Evolutionary conservation across 2,329 filamentous ascomycete genomes (phyloP), one percentile per base, ranked within the genome.

Genomic region (Pseudogymnoascus sp.): DNA sequence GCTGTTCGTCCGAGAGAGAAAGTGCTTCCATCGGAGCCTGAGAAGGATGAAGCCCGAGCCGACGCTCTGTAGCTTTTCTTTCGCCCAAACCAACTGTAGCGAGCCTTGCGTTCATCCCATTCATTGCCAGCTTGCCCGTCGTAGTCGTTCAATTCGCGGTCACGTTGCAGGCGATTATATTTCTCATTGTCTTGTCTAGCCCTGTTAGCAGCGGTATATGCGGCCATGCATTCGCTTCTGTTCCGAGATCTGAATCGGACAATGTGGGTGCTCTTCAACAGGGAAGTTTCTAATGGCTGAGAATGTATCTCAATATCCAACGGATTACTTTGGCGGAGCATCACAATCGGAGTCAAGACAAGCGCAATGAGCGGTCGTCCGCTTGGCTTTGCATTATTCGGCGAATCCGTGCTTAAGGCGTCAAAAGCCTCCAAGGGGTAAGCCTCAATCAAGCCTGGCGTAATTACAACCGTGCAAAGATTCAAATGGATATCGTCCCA

Each of bases 251-350:
- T 88, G 82, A 97, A 95, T 80, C 96, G 93, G 77, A 96, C 81
- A 33, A 81, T 81, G 12, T 87, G 88, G 60, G 88, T 83, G 71
- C 77, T 83, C 64, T 81, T 83, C 63, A 96, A 82, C 69, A 85
- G 84, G 4, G 89, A 92, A 65, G 89, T 85, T 35, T 81, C 73
- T 5, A 89, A 89, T 25, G 93, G 89, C 1, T 91, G 91, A 5
- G 93, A 97, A 59, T 92, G 89, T 67, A 99, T 91, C 67, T 96
- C 95, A 61, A 99, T 90, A 73, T 99, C 95, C 33, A 99, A 84
- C 3, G 90, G 90, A 21, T 92, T 99, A 69, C 93, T 95, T 70
- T 93, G 89, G 66, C 93, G 86, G 65, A 97, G 87, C 68, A 93
- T 89, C 6, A 97, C 93, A 38, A 96, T 80, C 0, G 95, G 95